These are phyloP conservation scores for Nicotiana obtusifolia DNA, from an alignment of 257 asterid species.

Conservation along the genomic window DNA sequence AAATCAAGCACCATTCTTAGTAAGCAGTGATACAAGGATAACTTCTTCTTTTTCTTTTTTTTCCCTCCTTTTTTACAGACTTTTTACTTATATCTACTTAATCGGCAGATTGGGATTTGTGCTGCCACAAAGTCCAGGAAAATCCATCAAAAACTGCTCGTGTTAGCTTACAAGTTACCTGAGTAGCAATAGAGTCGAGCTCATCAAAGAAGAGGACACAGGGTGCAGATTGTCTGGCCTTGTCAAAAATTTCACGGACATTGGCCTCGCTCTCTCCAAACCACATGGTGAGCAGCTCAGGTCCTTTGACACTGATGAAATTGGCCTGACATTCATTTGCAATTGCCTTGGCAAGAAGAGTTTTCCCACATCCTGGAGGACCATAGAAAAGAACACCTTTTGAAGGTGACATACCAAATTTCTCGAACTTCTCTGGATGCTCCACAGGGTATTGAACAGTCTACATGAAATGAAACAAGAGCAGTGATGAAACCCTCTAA, in stretches of 20 bases:
- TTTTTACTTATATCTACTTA: neutral
- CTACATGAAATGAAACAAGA: constrained; percentile 19
- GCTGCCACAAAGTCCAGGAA: neutral
- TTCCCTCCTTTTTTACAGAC: neutral
- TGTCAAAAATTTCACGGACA: constrained; percentile 63
- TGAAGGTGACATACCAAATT: constrained; percentile 70
- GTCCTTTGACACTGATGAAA: constrained; percentile 59
- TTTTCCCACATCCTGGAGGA: constrained; percentile 72
- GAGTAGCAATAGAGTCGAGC: constrained; percentile 56
- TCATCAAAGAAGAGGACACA: constrained; percentile 62
- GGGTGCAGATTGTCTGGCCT: constrained; percentile 58
- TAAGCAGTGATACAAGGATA: constrained; percentile 6
- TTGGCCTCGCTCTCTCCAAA: constrained; percentile 72
- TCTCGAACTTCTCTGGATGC: constrained; percentile 62
- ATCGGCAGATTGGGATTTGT: neutral
- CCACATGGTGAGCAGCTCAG: constrained; percentile 70
- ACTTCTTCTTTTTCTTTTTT: neutral
- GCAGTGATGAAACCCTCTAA: neutral
- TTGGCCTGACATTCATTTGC: constrained; percentile 70
- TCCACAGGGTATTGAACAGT: constrained; percentile 70
- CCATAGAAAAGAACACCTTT: constrained; percentile 65
- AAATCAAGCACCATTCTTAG: neutral
- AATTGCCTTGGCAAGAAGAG: constrained; percentile 61
- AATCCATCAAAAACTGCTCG: neutral
- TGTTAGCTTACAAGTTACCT: constrained; percentile 17